phyloP scores from a whole-genome alignment of 257 asterid species.

The Nicotiana tomentosiformis region DNA sequence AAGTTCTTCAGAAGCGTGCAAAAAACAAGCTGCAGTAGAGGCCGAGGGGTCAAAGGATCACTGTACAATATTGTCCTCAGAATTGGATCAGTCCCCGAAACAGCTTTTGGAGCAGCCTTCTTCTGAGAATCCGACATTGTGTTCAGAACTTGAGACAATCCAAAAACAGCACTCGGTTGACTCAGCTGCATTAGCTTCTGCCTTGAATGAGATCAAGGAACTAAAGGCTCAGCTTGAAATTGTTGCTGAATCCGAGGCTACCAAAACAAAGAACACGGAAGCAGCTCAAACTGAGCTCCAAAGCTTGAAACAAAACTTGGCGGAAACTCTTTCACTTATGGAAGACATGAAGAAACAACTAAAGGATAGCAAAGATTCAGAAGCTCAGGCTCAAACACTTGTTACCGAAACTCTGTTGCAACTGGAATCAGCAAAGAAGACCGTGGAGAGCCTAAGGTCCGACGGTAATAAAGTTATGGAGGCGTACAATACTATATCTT shows the following conservation, averaged over 20 bases:
- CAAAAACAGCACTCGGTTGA: slow-evolving; percentile 34
- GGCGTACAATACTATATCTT: slow-evolving; percentile 33
- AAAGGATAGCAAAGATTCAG: slow-evolving; percentile 51
- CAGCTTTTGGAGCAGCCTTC: slow-evolving; percentile 23
- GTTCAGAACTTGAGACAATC: slow-evolving; percentile 35
- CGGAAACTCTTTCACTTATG: slow-evolving; percentile 36
- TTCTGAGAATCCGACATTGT: slow-evolving; percentile 20
- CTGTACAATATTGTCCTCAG: slow-evolving; percentile 39
- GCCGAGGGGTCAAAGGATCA: slow-evolving; percentile 64
- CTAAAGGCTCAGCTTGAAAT: slow-evolving; percentile 58
- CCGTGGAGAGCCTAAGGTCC: slow-evolving; percentile 46
- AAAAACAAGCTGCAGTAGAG: slow-evolving; percentile 62
- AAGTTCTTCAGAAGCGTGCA: slow-evolving; percentile 57
- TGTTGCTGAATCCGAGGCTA: slow-evolving; percentile 49
- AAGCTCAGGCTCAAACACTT: slow-evolving; percentile 44
- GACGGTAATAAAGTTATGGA: slow-evolving; percentile 55
- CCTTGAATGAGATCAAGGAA: slow-evolving; percentile 53
- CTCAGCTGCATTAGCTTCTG: slow-evolving; percentile 50
- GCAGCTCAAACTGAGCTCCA: slow-evolving; percentile 35
- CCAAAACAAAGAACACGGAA: slow-evolving; percentile 39
- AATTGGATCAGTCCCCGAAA: slow-evolving; percentile 52
- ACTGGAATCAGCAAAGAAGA: slow-evolving; percentile 58
- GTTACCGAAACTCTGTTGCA: slow-evolving; percentile 60
- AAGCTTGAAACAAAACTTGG: slow-evolving; percentile 46
- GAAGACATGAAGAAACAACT: slow-evolving; percentile 68